Percentiles rank a stretch among this genome's conserved stretches.
Evolutionary conservation across 2,329 filamentous ascomycete species (phyloP).

Genomic region (Ceratocystis cubensis): DNA sequence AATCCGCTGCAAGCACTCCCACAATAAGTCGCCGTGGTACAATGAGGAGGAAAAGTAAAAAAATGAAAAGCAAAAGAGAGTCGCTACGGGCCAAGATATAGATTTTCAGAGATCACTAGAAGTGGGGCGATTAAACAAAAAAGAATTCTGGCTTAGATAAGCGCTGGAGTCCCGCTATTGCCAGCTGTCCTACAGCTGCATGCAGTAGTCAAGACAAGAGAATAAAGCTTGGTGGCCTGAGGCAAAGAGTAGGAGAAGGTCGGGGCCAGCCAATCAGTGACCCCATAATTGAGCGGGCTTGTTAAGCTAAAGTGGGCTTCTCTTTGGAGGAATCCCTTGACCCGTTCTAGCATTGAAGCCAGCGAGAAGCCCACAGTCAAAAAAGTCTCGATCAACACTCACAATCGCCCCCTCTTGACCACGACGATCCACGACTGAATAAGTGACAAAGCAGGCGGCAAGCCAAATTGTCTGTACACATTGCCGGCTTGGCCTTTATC

Average conservation of each 20-base stretch:
- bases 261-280: conserved; percentile 31
- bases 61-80: conserved; percentile 24
- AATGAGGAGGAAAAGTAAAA: conserved; percentile 41
- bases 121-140: conserved; percentile 6
- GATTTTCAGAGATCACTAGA: neutral
- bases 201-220: neutral
- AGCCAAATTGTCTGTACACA: neutral
- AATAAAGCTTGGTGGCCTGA: conserved; percentile 27
- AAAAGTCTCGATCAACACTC: conserved; percentile 12
- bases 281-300: conserved; percentile 27
- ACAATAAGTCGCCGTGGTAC: conserved; percentile 60
- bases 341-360: conserved; percentile 16
- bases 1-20: conserved; percentile 47
- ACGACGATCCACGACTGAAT: neutral
- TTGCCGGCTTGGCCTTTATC: neutral
- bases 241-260: conserved; percentile 25
- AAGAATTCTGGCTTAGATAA: neutral
- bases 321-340: neutral
- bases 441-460: conserved; percentile 8
- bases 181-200: neutral
- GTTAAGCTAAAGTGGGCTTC: conserved; percentile 17
- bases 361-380: conserved; percentile 10
- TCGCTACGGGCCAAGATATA: conserved; percentile 23
- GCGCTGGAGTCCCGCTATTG: neutral
- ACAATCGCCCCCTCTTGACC: neutral